phyloP scores from a whole-genome alignment of 306 rosid species.

The Chamaecrista fasciculata region DNA sequence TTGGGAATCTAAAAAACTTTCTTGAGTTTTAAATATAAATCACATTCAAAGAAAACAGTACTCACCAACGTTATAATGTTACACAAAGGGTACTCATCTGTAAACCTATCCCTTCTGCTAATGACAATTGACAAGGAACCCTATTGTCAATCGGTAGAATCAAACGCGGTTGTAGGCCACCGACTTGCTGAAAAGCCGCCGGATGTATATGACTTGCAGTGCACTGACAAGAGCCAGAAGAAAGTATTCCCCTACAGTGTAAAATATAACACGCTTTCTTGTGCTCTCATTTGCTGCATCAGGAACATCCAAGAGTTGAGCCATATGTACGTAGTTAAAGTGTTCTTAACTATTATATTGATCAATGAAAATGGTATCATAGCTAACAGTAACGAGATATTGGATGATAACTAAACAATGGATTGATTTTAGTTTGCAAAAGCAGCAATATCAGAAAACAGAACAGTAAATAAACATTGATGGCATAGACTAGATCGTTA shows the following conservation, averaged over 20 bases:
- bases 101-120: slow-evolving; percentile 37
- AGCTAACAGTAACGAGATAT: neutral
- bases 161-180: slow-evolving; percentile 92
- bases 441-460: neutral
- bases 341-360: neutral
- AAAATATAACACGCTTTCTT: slow-evolving; percentile 67
- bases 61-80: slow-evolving; percentile 23
- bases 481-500: neutral
- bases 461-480: neutral
- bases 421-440: neutral
- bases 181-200: slow-evolving; percentile 92
- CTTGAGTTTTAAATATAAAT: slow-evolving; percentile 17
- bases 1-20: neutral
- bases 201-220: slow-evolving; percentile 77
- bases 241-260: slow-evolving; percentile 83
- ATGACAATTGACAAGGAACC: slow-evolving; percentile 29
- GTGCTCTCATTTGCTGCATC: slow-evolving; percentile 92
- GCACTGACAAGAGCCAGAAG: slow-evolving; percentile 66
- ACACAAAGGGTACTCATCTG: slow-evolving; percentile 29
- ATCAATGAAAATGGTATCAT: neutral
- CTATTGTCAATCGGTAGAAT: slow-evolving; percentile 28
- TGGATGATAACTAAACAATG: neutral
- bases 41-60: neutral
- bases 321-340: neutral
- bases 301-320: neutral